These are phyloP conservation scores for Ceratocystis cacaofunesta DNA, from an alignment of 2,329 filamentous ascomycete genomes.

Conservation along the genomic window DNA sequence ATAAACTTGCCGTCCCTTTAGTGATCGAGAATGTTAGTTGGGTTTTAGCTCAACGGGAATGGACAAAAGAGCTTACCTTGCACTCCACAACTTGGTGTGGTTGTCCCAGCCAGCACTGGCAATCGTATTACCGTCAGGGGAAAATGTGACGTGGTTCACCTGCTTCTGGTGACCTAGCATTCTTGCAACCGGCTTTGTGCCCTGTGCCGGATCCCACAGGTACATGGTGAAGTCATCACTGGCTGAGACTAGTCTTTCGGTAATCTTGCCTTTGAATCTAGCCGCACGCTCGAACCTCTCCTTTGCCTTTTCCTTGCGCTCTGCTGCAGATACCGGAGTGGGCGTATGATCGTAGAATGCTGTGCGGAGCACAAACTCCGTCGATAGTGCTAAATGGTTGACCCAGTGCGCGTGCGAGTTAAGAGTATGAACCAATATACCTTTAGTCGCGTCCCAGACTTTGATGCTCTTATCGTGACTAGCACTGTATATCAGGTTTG, in stretches of 20 bases:
- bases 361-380: constrained; percentile 76
- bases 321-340: constrained; percentile 31
- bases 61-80: constrained; percentile 34
- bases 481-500: constrained; percentile 64
- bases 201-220: constrained; percentile 70
- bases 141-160: constrained; percentile 91
- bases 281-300: constrained; percentile 77
- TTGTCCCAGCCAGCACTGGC: constrained; percentile 89
- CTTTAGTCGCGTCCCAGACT: constrained; percentile 70
- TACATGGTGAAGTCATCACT: constrained; percentile 96
- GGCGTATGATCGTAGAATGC: constrained; percentile 71
- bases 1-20: constrained; percentile 58
- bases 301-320: constrained; percentile 59
- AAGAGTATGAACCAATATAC: constrained; percentile 66
- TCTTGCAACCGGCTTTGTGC: constrained; percentile 72
- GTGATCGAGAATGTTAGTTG: constrained; percentile 12
- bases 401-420: constrained; percentile 84
- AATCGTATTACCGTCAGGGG: constrained; percentile 73
- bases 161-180: constrained; percentile 93
- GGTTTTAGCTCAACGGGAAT: background rate
- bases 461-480: constrained; percentile 89
- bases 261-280: constrained; percentile 56
- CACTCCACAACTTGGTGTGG: constrained; percentile 83
- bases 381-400: constrained; percentile 86
- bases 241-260: constrained; percentile 76